Evolutionary conservation across 1,139 yeast genomes (phyloP).

Genomic region (Taphrina deformans): DNA sequence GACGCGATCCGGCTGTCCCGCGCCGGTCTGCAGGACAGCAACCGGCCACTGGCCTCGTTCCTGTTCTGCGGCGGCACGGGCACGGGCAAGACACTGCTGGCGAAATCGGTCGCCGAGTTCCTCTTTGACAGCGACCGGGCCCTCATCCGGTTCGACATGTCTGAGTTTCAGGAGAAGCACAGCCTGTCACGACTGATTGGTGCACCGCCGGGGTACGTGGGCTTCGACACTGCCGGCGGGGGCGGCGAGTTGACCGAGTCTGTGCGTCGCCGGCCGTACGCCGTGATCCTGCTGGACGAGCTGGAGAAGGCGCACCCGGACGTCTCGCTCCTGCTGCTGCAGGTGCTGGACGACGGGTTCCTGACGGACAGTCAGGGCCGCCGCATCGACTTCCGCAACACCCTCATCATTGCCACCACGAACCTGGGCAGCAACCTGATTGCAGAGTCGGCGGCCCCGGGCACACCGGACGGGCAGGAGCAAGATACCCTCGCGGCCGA

Average conservation of each 20-base stretch:
- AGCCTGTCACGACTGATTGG: slow-evolving; percentile 87
- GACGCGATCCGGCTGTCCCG: slow-evolving; percentile 95
- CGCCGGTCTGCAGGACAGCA: slow-evolving; percentile 91
- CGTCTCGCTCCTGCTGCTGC: slow-evolving; percentile 79
- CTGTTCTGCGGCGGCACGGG: slow-evolving; percentile 98
- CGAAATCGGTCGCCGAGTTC: slow-evolving; percentile 88
- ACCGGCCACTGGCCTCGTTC: slow-evolving; percentile 92
- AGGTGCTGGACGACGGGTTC: slow-evolving; percentile 92
- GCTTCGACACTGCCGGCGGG: slow-evolving; percentile 65
- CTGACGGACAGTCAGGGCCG: slow-evolving; percentile 94
- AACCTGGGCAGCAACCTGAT: slow-evolving; percentile 92
- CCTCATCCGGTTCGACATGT: slow-evolving; percentile 91
- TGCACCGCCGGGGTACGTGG: slow-evolving; percentile 97
- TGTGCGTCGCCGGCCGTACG: slow-evolving; percentile 88
- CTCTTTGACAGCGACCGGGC: slow-evolving; percentile 83
- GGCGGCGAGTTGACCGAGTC: slow-evolving; percentile 94
- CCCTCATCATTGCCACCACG: slow-evolving; percentile 95
- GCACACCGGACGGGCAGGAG: slow-evolving; percentile 51
- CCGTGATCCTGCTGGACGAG: slow-evolving; percentile 91
- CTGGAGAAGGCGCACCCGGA: slow-evolving; percentile 97
- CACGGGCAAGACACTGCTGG: slow-evolving; percentile 94
- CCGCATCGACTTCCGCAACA: slow-evolving; percentile 87
- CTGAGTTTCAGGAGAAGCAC: slow-evolving; percentile 95
- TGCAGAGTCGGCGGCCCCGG: too few relatives aligned
- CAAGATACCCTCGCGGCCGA: slow-evolving; percentile 50